Evolutionary conservation across 371 early-diverging fungal species (phyloP).

Genomic region (Rhizopus microsporus): DNA sequence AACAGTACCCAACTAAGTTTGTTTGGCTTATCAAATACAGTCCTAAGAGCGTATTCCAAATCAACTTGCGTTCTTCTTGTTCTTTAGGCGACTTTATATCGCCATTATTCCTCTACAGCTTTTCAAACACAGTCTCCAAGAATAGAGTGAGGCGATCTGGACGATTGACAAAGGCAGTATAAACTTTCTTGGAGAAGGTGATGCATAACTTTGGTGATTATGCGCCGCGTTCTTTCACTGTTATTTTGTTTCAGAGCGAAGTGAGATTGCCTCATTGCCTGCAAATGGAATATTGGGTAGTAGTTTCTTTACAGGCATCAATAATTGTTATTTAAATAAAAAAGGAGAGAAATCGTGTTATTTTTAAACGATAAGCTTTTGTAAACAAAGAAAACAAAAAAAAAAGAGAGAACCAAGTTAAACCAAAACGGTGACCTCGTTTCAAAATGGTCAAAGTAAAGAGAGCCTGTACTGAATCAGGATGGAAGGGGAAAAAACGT

Average conservation of each 20-base stretch:
- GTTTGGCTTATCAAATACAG: conserved; percentile 84
- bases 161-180: conserved; percentile 74
- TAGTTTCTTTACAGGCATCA: conserved; percentile 12
- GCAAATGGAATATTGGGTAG: conserved; percentile 48
- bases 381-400: too few relatives aligned
- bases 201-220: conserved; percentile 32
- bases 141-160: conserved; percentile 74
- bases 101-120: conserved; percentile 22
- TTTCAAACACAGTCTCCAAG: conserved; percentile 68
- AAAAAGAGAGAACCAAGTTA: too few relatives aligned
- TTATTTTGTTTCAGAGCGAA: conserved; percentile 15
- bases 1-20: too few relatives aligned
- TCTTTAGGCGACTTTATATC: conserved; percentile 44
- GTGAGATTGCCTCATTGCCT: conserved; percentile 14
- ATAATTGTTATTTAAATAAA: too few relatives aligned
- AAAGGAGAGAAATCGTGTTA: too few relatives aligned
- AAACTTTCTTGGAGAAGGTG: conserved; percentile 61
- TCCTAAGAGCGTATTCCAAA: conserved; percentile 91
- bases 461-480: too few relatives aligned
- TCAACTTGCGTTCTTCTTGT: conserved; percentile 60
- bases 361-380: too few relatives aligned
- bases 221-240: too few relatives aligned
- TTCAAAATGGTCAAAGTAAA: too few relatives aligned
- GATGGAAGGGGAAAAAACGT: too few relatives aligned
- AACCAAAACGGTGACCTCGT: too few relatives aligned